These are phyloP conservation scores for Arbutus unedo DNA, from an alignment of 148 eudicot species.

Conservation along the genomic window DNA sequence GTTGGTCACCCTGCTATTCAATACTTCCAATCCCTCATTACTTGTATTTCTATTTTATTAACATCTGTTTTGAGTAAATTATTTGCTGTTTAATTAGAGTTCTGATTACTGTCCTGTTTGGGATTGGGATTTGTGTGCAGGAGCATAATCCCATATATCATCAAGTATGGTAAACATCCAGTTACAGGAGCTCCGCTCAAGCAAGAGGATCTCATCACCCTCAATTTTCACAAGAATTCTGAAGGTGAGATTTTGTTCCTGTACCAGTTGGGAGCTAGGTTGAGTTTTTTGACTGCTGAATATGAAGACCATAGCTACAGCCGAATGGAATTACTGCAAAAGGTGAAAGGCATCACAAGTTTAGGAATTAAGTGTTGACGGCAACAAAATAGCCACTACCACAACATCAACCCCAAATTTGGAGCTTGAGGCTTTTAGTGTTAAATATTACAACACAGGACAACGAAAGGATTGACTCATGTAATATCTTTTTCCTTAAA, in stretches of 20 bases:
- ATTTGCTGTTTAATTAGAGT: background rate
- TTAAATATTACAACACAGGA: background rate
- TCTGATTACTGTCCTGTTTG: slow-evolving; percentile 9
- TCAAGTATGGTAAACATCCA: slow-evolving; percentile 84
- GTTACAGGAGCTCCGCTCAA: slow-evolving; percentile 78
- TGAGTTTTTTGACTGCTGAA: background rate
- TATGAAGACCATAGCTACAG: background rate
- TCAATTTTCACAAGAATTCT: slow-evolving; percentile 78
- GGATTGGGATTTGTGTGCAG: slow-evolving; percentile 32
- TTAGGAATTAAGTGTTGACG: background rate
- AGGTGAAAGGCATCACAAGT: background rate
- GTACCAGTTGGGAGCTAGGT: background rate
- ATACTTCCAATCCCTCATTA: background rate
- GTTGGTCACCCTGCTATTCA: slow-evolving; percentile 33
- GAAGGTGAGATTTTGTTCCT: slow-evolving; percentile 45
- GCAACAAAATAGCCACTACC: too few relatives aligned
- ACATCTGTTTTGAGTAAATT: background rate
- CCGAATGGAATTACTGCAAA: background rate
- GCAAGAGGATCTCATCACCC: slow-evolving; percentile 77
- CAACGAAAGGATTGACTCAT: background rate
- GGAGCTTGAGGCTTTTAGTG: background rate
- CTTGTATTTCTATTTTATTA: background rate
- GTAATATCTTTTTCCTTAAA: background rate
- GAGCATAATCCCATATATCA: slow-evolving; percentile 76
- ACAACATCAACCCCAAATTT: background rate